Evolutionary conservation across 768 basidiomycete genomes (phyloP).

Genomic region (Sporobolomyces pararoseus): DNA sequence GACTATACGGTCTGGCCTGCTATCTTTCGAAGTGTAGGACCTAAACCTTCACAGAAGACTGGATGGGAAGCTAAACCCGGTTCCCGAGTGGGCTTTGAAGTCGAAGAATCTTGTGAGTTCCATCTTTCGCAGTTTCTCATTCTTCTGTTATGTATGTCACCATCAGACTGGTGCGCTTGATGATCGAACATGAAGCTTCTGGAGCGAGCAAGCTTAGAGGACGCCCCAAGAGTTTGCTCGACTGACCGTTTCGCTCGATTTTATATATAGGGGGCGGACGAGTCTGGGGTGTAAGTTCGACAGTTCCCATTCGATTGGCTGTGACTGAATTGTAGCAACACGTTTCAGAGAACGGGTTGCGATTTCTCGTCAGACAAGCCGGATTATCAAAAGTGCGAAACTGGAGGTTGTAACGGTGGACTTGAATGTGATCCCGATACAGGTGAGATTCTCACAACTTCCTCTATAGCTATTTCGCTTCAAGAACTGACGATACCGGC

Average conservation of each 20-base stretch:
- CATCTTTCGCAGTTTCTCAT: neutral
- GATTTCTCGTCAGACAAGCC: slow-evolving; percentile 25
- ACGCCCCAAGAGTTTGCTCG: neutral
- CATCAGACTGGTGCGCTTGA: too few relatives aligned
- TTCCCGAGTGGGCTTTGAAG: slow-evolving; percentile 8
- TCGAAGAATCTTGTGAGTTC: slow-evolving; percentile 21
- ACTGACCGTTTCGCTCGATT: slow-evolving; percentile 61
- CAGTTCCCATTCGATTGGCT: neutral
- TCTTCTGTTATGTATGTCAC: too few relatives aligned
- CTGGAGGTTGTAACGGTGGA: slow-evolving; percentile 15
- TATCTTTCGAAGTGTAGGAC: slow-evolving; percentile 12
- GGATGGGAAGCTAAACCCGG: slow-evolving; percentile 28
- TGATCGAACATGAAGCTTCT: too few relatives aligned
- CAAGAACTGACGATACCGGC: too few relatives aligned
- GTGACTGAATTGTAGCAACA: neutral
- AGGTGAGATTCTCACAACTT: neutral
- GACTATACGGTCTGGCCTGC: slow-evolving; percentile 21
- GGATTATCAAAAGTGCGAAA: neutral
- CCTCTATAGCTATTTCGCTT: too few relatives aligned
- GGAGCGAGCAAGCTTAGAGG: too few relatives aligned
- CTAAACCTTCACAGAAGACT: slow-evolving; percentile 2
- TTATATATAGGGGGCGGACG: slow-evolving; percentile 3
- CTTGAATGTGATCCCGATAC: slow-evolving; percentile 1
- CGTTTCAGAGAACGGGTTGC: slow-evolving; percentile 17
- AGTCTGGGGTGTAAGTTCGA: slow-evolving; percentile 6